These are phyloP conservation scores for Saccharomyces uvarum DNA, from an alignment of 1,139 yeast species.

Conservation along the genomic window DNA sequence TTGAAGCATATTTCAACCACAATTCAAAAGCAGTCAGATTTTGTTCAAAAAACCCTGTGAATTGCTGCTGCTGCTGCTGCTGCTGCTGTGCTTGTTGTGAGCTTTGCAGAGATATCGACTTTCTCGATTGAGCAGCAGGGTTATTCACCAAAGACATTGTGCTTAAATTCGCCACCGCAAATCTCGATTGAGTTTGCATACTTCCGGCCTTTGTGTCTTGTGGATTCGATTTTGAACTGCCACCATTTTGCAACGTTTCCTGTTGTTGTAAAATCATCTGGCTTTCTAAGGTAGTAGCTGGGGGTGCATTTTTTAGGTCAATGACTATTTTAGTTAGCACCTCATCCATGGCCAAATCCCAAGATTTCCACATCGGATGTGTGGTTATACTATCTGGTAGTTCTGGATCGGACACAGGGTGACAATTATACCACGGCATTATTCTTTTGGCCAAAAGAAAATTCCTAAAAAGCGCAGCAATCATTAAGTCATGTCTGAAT, in stretches of 20 bases:
- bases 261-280: constrained; percentile 25
- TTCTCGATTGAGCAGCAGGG: constrained; percentile 17
- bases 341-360: constrained; percentile 97
- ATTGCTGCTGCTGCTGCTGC: constrained; percentile 50
- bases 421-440: constrained; percentile 90
- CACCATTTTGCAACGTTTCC: constrained; percentile 20
- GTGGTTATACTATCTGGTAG: constrained; percentile 72
- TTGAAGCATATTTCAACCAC: constrained; percentile 88
- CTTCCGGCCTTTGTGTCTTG: constrained; percentile 20
- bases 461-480: constrained; percentile 90
- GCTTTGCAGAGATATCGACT: constrained; percentile 7
- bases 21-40: constrained; percentile 93
- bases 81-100: constrained; percentile 14
- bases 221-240: constrained; percentile 12
- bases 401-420: constrained; percentile 91
- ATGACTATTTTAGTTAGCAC: constrained; percentile 64
- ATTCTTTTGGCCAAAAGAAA: constrained; percentile 85
- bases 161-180: constrained; percentile 29
- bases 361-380: constrained; percentile 96
- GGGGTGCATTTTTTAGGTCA: constrained; percentile 30
- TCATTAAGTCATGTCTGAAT: constrained; percentile 92
- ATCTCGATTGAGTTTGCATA: constrained; percentile 24
- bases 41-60: constrained; percentile 90
- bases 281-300: constrained; percentile 23
- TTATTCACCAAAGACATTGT: constrained; percentile 31